Conservation (phyloP, 352 stramenopile species). For the Phytophthora uliginosa region DNA sequence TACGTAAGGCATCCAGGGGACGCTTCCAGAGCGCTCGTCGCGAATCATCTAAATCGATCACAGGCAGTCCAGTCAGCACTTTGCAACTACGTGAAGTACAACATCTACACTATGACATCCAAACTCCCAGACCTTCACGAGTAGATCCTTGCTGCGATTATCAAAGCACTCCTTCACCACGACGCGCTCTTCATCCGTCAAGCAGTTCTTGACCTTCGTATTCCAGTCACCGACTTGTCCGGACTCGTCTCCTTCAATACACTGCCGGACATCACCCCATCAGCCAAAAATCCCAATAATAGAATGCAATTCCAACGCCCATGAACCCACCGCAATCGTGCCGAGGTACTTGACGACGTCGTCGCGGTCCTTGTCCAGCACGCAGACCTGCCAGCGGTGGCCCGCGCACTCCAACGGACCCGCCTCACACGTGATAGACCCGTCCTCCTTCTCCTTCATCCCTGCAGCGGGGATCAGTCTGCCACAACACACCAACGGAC, state of each 20-base stretch:
- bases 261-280: conserved; percentile 38
- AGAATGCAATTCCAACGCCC: background rate
- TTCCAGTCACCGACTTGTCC: conserved; percentile 76
- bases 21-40: conserved; percentile 52
- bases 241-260: conserved; percentile 82
- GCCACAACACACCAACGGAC: background rate
- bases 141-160: conserved; percentile 59
- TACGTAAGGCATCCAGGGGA: conserved; percentile 87
- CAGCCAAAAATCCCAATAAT: background rate
- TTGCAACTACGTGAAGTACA: background rate
- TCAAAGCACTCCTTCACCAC: conserved; percentile 72
- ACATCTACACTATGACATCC: background rate
- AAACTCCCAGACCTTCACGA: conserved; percentile 46
- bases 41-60: conserved; percentile 63
- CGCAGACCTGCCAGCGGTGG: conserved; percentile 76
- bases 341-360: conserved; percentile 84
- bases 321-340: conserved; percentile 66
- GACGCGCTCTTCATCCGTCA: conserved; percentile 65
- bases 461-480: conserved; percentile 80
- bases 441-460: conserved; percentile 70
- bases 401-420: conserved; percentile 78
- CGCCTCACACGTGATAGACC: conserved; percentile 67
- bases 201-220: conserved; percentile 78
- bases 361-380: conserved; percentile 78
- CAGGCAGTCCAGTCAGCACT: conserved; percentile 9